Evolutionary conservation across 345 rosid species (phyloP).

Genomic region (Odontarrhena argentea): DNA sequence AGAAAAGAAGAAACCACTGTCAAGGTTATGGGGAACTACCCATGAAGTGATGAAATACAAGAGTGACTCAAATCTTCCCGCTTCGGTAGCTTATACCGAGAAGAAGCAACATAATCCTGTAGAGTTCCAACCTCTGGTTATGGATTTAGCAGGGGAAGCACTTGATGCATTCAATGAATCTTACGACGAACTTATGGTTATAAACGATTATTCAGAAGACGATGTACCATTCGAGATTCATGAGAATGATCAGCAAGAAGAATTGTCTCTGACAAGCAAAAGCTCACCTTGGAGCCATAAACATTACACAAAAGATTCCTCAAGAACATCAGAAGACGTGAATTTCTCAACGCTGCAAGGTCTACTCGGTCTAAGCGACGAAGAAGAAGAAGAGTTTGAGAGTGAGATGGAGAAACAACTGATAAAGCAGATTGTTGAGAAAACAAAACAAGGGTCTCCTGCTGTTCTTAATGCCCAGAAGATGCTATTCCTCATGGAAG

Average conservation of each 20-base stretch:
- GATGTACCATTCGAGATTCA: slow-evolving; percentile 33
- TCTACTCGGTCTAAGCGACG: slow-evolving; percentile 33
- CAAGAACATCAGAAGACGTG: slow-evolving; percentile 33
- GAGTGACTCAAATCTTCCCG: slow-evolving; percentile 26
- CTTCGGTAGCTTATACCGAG: neutral
- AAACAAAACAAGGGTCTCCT: slow-evolving; percentile 72
- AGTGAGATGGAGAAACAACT: slow-evolving; percentile 66
- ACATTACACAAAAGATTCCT: slow-evolving; percentile 14
- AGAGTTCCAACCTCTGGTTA: slow-evolving; percentile 58
- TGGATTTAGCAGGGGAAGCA: slow-evolving; percentile 69
- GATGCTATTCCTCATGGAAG: slow-evolving; percentile 50
- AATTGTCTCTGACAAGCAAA: slow-evolving; percentile 32
- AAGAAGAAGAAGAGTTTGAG: slow-evolving; percentile 51
- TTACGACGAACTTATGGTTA: slow-evolving; percentile 61
- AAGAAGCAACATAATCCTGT: neutral
- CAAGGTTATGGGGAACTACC: slow-evolving; percentile 37
- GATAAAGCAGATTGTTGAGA: slow-evolving; percentile 79
- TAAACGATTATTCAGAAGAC: slow-evolving; percentile 52
- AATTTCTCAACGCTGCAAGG: slow-evolving; percentile 31
- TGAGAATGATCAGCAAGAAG: slow-evolving; percentile 36
- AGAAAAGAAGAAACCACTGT: slow-evolving; percentile 35
- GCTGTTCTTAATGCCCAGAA: slow-evolving; percentile 65
- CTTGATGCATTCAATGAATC: slow-evolving; percentile 70
- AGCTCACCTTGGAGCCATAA: slow-evolving; percentile 33
- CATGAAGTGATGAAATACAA: slow-evolving; percentile 30